Evolutionary conservation across 306 rosid species (phyloP).

Genomic region (Cucurbita argyrosperma): DNA sequence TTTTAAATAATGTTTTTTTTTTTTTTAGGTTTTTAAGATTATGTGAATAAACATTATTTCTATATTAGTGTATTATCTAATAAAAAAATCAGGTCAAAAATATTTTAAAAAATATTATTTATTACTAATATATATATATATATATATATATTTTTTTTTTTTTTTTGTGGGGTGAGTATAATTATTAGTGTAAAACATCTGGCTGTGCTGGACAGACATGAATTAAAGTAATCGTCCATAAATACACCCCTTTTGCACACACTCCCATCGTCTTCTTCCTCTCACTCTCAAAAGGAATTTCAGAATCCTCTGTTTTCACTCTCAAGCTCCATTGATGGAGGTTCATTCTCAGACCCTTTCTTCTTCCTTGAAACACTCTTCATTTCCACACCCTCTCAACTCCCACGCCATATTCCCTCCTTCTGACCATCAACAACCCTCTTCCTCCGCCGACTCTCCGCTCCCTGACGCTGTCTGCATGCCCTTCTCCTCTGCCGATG

Average conservation of each 20-base stretch:
- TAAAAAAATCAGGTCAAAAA: too few species aligned
- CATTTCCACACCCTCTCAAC: conserved; percentile 21
- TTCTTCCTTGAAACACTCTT: conserved; percentile 2
- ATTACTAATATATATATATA: too few species aligned
- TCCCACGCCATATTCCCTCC: background rate
- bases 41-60: too few species aligned
- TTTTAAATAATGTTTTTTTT: too few species aligned
- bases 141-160: too few species aligned
- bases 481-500: background rate
- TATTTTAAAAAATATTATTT: too few species aligned
- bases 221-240: background rate
- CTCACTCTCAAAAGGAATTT: background rate
- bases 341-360: conserved; percentile 28
- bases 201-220: too few species aligned
- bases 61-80: too few species aligned
- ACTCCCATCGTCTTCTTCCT: background rate
- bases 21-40: too few species aligned
- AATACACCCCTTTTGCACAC: background rate
- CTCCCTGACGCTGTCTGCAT: background rate
- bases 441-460: conserved; percentile 1
- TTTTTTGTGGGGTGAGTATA: too few species aligned
- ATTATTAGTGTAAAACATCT: too few species aligned
- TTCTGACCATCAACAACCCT: background rate
- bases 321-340: conserved; percentile 19
- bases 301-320: background rate